Base-by-base conservation (phyloP, 108 stramenopile species). In the Stephanodiscus minutulus region DNA sequence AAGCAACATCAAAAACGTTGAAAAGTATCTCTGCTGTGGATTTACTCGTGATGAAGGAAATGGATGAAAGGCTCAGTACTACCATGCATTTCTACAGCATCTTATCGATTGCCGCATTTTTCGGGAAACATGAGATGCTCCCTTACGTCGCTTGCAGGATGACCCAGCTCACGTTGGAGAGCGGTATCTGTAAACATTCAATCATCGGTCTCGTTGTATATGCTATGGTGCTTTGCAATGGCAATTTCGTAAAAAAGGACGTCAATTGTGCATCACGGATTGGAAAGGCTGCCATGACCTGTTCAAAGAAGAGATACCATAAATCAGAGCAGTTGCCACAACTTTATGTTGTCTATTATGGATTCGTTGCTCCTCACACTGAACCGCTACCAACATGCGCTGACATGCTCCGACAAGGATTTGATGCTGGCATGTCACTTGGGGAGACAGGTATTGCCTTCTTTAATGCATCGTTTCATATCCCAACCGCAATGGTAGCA, bases 101-200 rank as follows among this genome's bases (percentile, higher is more conserved):
- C 17, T 15, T 79, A 17, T 28, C 25, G 10, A 29, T 7, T 17
- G 37, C 63, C 13, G 21, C 61, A 21, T 68, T 50, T 36, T 41
- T 66, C 22, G 44, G 18, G 28, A 60, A 66, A 36, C 64, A 57
- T 21, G 49, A 50, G 22, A 55, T 61, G 17, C 62, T 54, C 20
- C 52, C 47, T 7, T 65, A 48, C 43, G 24, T 69, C 50, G 61
- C 56, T 48, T 44, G 41, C 24, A 56, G 53, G 35, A 69, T 68
- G 61, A 59, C 48, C 46, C 61, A 64, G n/a, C n/a, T n/a, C n/a
- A n/a, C n/a, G n/a, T n/a, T n/a, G n/a, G n/a, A n/a, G n/a, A n/a
- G n/a, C n/a, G 54, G 73, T 15, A 35, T 66, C 15, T 80, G 70
- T 41, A 74, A 80, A 64, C 62, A 74, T 53, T 58, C 66, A 50